Base-by-base conservation (phyloP, 257 asterid genomes). In the Nicotiana paniculata region DNA sequence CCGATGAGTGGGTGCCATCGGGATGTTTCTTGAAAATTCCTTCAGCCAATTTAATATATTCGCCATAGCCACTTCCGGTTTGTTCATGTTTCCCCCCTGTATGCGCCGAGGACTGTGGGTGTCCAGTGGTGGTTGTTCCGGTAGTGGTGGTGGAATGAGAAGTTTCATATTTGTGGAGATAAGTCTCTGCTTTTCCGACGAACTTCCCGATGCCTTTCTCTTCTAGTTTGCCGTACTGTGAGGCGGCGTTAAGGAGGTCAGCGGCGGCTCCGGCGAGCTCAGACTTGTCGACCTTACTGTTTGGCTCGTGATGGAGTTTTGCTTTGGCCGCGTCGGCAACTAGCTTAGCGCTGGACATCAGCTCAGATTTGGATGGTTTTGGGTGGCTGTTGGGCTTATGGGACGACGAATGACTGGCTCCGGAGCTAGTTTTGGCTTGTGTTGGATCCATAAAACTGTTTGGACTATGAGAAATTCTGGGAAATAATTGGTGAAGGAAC, bases 201-300 rank as follows among this genome's bases (percentile, higher is more conserved):
- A 86, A 85, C 80, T 82, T 87, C 1, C 93, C 96, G 6, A 87
- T 39, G 3, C 90, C 90, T 63, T 81, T 81, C 15, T 86, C 93
- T 37, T 87, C 93, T 1, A 90, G 86, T 64, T 91, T 91, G 30
- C 91, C 95, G 86, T 86, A 90, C 43, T 86, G 87, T 0, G 91
- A 72, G 65, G 93, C 93, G 76, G 90, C 91, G 75, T 80, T 39
- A 51, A 92, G 85, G 72, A 92, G 88, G 80, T 90, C 91, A 0
- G 90, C 93, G 48, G 92, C 83, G 24, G 96, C 93, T 16, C 89
- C 90, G 39, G 94, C 91, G 72, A 87, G 81, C 43, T 87, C 82
- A 24, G 84, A 77, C 68, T 84, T 85, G 85, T 90, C 90, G 63
- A 80, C 77, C 77, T 84, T 53, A 39, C 24, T 90, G 68, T 83